These are phyloP conservation scores for Viola pubescens DNA, from an alignment of 441 rosid species.

Conservation along the genomic window DNA sequence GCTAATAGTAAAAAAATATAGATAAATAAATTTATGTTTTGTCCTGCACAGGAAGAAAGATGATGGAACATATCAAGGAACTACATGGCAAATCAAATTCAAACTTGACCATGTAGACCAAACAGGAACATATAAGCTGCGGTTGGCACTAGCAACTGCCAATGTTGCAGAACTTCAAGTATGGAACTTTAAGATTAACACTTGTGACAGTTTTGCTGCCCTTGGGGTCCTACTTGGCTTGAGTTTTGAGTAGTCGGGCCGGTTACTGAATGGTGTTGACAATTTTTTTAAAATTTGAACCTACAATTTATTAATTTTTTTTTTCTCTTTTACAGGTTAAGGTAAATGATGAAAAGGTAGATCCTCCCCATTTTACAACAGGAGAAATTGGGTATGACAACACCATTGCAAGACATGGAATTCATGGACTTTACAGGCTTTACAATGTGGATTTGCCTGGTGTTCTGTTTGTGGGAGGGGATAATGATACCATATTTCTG, in stretches of 20 bases:
- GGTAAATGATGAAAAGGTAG: slow-evolving; percentile 39
- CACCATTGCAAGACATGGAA: slow-evolving; percentile 52
- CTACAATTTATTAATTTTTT: neutral
- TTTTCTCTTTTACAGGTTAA: slow-evolving; percentile 34
- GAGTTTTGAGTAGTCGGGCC: too few relatives aligned
- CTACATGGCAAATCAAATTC: slow-evolving; percentile 81
- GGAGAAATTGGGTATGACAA: slow-evolving; percentile 53
- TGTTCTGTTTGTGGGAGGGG: slow-evolving; percentile 26
- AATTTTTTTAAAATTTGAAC: too few relatives aligned
- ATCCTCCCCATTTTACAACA: slow-evolving; percentile 41
- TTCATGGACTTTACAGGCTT: slow-evolving; percentile 46
- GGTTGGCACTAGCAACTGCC: slow-evolving; percentile 72
- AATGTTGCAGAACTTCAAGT: slow-evolving; percentile 61
- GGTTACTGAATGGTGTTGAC: too few relatives aligned
- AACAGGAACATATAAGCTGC: slow-evolving; percentile 38
- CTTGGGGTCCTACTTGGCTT: too few relatives aligned
- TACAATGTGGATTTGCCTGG: slow-evolving; percentile 31
- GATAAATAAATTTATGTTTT: too few relatives aligned
- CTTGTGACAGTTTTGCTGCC: too few relatives aligned
- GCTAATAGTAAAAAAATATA: too few relatives aligned
- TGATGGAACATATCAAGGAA: slow-evolving; percentile 37
- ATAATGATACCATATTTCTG: slow-evolving; percentile 32
- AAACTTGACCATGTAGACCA: slow-evolving; percentile 24
- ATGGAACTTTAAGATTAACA: neutral
- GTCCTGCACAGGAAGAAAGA: neutral